Percentiles rank a stretch among this genome's conserved stretches.
Conservation (phyloP, 306 rosid genomes). For the Carpinus fangiana region DNA sequence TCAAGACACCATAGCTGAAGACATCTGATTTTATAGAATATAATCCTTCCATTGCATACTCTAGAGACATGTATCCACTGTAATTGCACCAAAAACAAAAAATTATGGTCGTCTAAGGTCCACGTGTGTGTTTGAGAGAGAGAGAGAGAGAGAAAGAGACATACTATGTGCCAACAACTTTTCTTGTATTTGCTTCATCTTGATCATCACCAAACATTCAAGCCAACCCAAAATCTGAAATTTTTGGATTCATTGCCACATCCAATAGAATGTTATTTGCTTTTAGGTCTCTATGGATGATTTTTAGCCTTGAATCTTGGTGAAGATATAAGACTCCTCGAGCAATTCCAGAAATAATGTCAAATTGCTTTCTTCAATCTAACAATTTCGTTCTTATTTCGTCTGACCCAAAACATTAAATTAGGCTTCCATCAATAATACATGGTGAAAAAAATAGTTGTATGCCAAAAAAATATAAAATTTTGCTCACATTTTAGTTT, state of each 20-base stretch:
- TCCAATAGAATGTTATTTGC: slow-evolving; percentile 18
- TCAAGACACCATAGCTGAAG: slow-evolving; percentile 58
- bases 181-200: not conserved
- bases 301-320: not conserved
- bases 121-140: not conserved
- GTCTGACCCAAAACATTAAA: slow-evolving; percentile 19
- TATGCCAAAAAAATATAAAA: not conserved
- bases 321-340: slow-evolving; percentile 6
- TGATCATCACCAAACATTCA: not conserved
- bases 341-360: not conserved
- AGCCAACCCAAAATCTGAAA: not conserved
- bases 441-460: not conserved
- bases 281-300: slow-evolving; percentile 35
- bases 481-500: not conserved
- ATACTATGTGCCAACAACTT: not conserved
- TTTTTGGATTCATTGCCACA: not conserved
- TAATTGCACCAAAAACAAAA: not conserved
- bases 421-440: not conserved
- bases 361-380: not conserved
- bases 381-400: slow-evolving; percentile 26
- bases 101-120: not conserved
- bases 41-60: slow-evolving; percentile 61
- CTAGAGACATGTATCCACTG: slow-evolving; percentile 72
- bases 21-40: slow-evolving; percentile 57
- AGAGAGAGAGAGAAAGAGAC: not conserved